Evolutionary conservation across 1,284 basidiomycete genomes (phyloP), one percentile per base, ranked within the genome.

Genomic region (Baeospora myosura): DNA sequence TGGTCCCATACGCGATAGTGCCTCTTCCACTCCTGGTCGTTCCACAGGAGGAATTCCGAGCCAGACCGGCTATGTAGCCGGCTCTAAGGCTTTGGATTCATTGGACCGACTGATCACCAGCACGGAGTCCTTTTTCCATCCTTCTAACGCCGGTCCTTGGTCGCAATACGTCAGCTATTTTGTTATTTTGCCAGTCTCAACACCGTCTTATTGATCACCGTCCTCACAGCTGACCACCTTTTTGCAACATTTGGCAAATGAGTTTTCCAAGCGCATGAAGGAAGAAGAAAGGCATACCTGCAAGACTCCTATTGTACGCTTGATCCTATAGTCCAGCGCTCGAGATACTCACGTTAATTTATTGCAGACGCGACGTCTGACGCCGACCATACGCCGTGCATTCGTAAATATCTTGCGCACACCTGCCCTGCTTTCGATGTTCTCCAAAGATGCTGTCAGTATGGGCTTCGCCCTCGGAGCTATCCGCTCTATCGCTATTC

Each of bases 101-200:
- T 69, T 98, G 20, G 86, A 91, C 50, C 83, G 82, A 52, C 69
- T 98, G 33, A 79, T 98, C 43, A 95, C 90, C 10, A 94, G 90
- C 48, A 91, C 88, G 4, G 96, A 99, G 59, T 85, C 81, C 0
- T 94, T 85, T 66, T 96, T 95, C 61, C 92, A 96, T 60, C 90
- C 90, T 3, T 87, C 88, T 2, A 88, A 85, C 56, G 76, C 73
- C 40, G 87, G 87, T 1, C 63, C 69, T 39, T 88, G 85, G 81
- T 80, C 83, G 4, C 51, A 74, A 38, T 59, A 64, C 42, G 81
- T 83, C 49, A 51, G 69, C 59, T 38, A 18, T 24, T 20, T 21
- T 21, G 30, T 22, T 10, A 32, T 14, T 5, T 23, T n/a, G 38
- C n/a, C n/a, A n/a, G n/a, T n/a, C 33, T 18, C 22, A 3, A 8